These are phyloP conservation scores for Phytophthora boehmeriae DNA, from an alignment of 352 stramenopile species.

Conservation along the genomic window DNA sequence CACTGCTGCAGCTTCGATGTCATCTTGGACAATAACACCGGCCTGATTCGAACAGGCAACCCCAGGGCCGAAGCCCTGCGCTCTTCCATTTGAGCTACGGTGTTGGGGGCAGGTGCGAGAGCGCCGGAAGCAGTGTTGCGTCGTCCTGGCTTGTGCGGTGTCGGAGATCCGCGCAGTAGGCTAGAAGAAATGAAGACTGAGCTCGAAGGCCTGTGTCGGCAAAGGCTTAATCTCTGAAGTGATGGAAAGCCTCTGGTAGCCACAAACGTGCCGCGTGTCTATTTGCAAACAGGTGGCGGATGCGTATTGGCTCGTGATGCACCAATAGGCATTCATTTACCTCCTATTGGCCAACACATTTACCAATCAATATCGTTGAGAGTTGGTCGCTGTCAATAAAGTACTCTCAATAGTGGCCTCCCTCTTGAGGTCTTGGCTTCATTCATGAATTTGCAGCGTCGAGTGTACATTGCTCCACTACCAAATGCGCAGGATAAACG, in stretches of 20 bases:
- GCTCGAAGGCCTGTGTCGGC: background rate
- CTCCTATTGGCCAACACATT: background rate
- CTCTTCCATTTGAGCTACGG: background rate
- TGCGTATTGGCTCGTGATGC: background rate
- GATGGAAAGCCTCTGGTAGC: background rate
- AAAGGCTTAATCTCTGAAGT: background rate
- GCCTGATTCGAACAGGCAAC: background rate
- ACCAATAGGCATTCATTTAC: background rate
- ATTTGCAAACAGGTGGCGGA: background rate
- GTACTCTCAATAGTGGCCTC: background rate
- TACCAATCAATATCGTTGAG: too few relatives aligned
- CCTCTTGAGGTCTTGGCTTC: background rate
- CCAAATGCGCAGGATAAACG: background rate
- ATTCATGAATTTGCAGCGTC: background rate
- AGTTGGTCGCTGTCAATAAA: too few relatives aligned
- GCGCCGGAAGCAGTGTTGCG: too few relatives aligned
- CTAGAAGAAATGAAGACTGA: background rate
- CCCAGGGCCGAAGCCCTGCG: background rate
- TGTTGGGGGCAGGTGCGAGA: background rate
- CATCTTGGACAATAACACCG: background rate
- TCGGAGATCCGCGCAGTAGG: background rate
- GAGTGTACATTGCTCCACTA: background rate
- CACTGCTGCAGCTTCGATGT: background rate
- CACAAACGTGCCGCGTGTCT: background rate
- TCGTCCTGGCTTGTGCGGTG: too few relatives aligned